Evolutionary conservation across 2,329 filamentous ascomycete species (phyloP).

Genomic region (Microdochium nivale): DNA sequence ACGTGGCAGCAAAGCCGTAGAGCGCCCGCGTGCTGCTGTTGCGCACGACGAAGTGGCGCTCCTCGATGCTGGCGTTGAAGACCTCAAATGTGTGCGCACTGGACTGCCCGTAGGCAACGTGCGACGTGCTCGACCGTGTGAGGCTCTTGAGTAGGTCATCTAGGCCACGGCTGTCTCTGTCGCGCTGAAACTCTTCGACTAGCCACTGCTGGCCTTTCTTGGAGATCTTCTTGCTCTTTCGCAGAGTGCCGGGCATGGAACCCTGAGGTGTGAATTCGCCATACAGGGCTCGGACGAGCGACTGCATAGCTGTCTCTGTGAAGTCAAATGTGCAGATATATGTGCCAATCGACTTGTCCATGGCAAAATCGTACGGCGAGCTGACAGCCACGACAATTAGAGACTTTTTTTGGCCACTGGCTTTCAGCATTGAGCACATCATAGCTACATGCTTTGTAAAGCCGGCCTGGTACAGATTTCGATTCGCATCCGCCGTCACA

Average conservation of each 20-base stretch:
- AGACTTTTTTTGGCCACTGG: conserved; percentile 75
- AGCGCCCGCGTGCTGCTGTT: conserved; percentile 88
- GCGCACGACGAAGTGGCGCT: conserved; percentile 83
- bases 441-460: conserved; percentile 95
- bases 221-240: conserved; percentile 77
- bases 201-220: conserved; percentile 94
- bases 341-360: conserved; percentile 82
- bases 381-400: conserved; percentile 87
- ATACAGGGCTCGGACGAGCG: conserved; percentile 74
- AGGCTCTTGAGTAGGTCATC: conserved; percentile 67
- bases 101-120: conserved; percentile 62
- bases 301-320: conserved; percentile 82
- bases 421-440: conserved; percentile 80
- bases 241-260: conserved; percentile 63
- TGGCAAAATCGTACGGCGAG: conserved; percentile 93
- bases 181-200: conserved; percentile 77
- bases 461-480: conserved; percentile 86
- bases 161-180: conserved; percentile 65
- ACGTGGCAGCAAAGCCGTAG: conserved; percentile 89
- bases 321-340: conserved; percentile 97
- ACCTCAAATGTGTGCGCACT: conserved; percentile 71
- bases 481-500: conserved; percentile 86
- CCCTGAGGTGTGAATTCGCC: conserved; percentile 59
- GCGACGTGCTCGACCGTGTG: conserved; percentile 57
- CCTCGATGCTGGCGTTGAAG: conserved; percentile 60